Base-by-base conservation (phyloP, 2,329 filamentous ascomycete genomes). In the Bisporella sp. region DNA sequence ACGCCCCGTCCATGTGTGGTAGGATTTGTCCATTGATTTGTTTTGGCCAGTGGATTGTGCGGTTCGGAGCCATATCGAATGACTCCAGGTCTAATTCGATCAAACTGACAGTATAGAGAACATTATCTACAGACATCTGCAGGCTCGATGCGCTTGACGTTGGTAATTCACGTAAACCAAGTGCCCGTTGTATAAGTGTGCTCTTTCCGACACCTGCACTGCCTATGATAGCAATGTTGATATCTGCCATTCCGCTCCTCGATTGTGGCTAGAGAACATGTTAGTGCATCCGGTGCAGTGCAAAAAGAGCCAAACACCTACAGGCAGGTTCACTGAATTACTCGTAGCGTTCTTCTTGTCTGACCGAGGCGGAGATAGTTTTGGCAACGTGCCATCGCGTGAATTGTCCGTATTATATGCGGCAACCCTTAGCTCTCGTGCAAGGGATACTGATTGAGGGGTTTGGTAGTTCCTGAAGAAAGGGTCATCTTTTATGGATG, bases 1-100 rank as follows among this genome's bases (percentile, higher is more conserved):
- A 71, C 43, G 87, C 89, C 21, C 87, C 92, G 62, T 97, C 88
- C 62, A 96, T 79, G 40, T 77, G 78, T 46, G 89, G 88, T 53
- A 88, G 76, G 54, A 84, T 79, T 56, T 83, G 76, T 53, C 88
- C 87, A 63, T 85, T 78, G 59, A 84, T 78, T 62, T 84, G 79
- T 59, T 80, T 82, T 9, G 81, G 82, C 82, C 82, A 85, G 64
- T 80, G 75, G 53, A 85, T 79, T 49, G 77, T 76, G 54, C 77
- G 74, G 49, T 72, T 69, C 29, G 78, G 74, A 55, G 75, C 73
- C 54, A 84, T 71, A 61, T 84, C 79, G 62, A 85, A 82, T 57
- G 75, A 77, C 60, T 84, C 80, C 54, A 84, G 73, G 59, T 85
- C 80, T 59, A 86, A 71, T 68, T 87, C 83, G 60, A 85, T 74